Evolutionary conservation across 2,329 filamentous ascomycete species (phyloP).

Genomic region (Parascedosporium putredinis): DNA sequence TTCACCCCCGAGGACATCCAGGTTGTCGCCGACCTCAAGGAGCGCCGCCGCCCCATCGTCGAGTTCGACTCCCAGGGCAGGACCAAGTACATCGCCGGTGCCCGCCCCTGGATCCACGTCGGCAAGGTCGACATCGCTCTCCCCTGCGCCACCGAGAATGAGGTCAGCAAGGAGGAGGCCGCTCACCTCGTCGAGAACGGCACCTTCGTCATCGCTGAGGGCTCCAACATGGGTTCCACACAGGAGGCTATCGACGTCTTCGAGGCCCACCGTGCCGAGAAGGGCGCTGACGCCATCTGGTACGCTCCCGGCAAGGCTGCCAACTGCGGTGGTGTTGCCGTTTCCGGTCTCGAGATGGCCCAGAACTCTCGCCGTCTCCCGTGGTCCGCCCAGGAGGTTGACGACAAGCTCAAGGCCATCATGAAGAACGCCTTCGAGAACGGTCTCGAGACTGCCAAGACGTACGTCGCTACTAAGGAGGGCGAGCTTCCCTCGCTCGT

Average conservation of each 20-base stretch:
- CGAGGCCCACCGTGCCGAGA: constrained; percentile 64
- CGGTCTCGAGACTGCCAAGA: constrained; percentile 78
- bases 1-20: constrained; percentile 74
- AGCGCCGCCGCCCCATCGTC: constrained; percentile 72
- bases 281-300: constrained; percentile 68
- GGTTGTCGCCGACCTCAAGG: constrained; percentile 75
- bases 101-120: constrained; percentile 84
- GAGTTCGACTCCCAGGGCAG: constrained; percentile 54
- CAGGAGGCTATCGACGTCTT: constrained; percentile 91
- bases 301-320: constrained; percentile 95
- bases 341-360: constrained; percentile 97
- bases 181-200: constrained; percentile 68
- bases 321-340: constrained; percentile 94
- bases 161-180: constrained; percentile 87
- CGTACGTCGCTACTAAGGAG: constrained; percentile 70
- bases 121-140: constrained; percentile 84
- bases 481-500: constrained; percentile 84
- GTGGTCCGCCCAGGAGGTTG: constrained; percentile 87
- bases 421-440: constrained; percentile 92
- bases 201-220: constrained; percentile 81
- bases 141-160: constrained; percentile 93
- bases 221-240: constrained; percentile 98
- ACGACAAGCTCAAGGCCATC: constrained; percentile 80
- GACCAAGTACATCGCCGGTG: constrained; percentile 81
- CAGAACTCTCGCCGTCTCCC: constrained; percentile 84